These are phyloP conservation scores for Colletotrichum agaves DNA, from an alignment of 2,329 filamentous ascomycete genomes.

Conservation along the genomic window DNA sequence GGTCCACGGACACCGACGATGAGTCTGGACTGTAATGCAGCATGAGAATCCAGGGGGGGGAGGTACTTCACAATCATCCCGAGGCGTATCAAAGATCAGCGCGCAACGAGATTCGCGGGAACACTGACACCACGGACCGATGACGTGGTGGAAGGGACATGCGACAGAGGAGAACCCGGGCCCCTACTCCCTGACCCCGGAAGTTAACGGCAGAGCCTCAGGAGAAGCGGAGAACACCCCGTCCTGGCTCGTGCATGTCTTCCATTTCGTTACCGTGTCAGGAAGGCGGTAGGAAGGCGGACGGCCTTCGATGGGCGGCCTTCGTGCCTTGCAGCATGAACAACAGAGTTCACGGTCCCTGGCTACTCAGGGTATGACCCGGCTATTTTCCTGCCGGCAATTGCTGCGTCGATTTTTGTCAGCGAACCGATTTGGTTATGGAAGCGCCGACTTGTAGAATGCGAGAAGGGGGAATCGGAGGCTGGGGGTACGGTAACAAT, in stretches of 20 bases:
- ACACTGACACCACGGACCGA: not conserved
- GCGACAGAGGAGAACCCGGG: not conserved
- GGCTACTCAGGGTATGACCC: not conserved
- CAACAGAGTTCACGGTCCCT: not conserved
- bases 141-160: not conserved
- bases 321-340: not conserved
- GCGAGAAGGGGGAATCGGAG: too few species aligned
- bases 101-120: not conserved
- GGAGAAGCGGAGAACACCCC: not conserved
- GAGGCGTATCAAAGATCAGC: constrained; percentile 32
- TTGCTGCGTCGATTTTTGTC: not conserved
- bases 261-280: not conserved
- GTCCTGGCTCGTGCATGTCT: constrained; percentile 15
- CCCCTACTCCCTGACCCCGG: not conserved
- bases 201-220: constrained; percentile 28
- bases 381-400: not conserved
- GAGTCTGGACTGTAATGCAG: not conserved
- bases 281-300: not conserved
- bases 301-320: not conserved
- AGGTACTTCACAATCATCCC: not conserved
- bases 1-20: not conserved
- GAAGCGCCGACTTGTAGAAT: not conserved
- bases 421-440: not conserved
- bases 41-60: not conserved
- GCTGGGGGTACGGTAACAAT: too few species aligned